Evolutionary conservation across 345 rosid species (phyloP), one percentile per base, ranked within the genome.

Genomic region (Geranium brycei): DNA sequence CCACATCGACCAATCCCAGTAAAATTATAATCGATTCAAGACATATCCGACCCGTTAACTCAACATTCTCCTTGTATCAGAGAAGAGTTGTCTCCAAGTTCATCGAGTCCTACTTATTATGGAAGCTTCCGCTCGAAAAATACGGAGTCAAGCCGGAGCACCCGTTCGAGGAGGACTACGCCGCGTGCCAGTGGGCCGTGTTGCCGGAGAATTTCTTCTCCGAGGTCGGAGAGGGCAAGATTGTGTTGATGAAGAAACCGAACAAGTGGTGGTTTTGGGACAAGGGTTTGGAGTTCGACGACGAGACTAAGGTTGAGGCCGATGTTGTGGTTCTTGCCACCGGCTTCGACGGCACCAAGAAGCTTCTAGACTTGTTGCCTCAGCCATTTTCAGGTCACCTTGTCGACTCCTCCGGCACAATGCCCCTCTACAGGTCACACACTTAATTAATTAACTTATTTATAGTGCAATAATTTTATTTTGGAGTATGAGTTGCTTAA

Each of bases 131-230:
- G 12, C 64, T 92, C 60, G 61, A 71, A 40, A 92, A 84, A 71
- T 84, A 86, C 64, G 96, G 93, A 58, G 68, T 92, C 60, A 89
- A 73, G 73, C 98, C 96, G 0, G 82, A 89, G 32, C 98, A 92
- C 81, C 73, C 88, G 1, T 92, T 92, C 60, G 83, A 82, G 15
- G 96, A 89, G 70, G 98, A 89, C 74, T 85, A 84, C 32, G 91
- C 95, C n/a, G 84, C 95, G n/a, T 89, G 96, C 70, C 98, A 92
- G 72, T 89, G 87, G 96, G 95, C 95, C 0, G 84, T 92, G 66
- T 38, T 87, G 70, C 98, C 98, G 0, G 84, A 83, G 4, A 81
- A 75, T 11, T 92, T 92, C 79, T 92, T 89, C 71, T 58, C 79
- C 0, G 91, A 92, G 74, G 96, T 88, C 4, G 93, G 87, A 55